A percentile compares a stretch with the other conserved stretches of the same genome.
phyloP scores from a whole-genome alignment of 306 rosid species.

The Trifolium subterraneum region DNA sequence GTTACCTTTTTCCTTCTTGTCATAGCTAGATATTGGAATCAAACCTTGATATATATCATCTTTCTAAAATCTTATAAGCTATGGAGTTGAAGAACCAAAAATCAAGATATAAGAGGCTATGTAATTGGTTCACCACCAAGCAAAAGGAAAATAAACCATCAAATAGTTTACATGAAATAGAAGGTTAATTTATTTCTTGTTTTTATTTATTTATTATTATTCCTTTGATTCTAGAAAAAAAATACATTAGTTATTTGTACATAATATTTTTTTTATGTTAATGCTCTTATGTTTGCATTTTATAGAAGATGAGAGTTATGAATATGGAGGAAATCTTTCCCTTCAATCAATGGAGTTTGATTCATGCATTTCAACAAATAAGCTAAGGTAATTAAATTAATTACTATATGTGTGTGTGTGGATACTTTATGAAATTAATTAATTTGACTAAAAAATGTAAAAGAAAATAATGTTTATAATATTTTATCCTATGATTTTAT shows the following conservation, averaged over 20 bases:
- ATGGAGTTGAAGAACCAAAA: conserved; percentile 59
- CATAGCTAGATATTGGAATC: neutral
- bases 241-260: neutral
- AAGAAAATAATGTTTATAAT: neutral
- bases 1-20: neutral
- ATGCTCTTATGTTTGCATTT: neutral
- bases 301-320: conserved; percentile 53
- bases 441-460: conserved; percentile 15
- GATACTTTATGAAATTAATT: neutral
- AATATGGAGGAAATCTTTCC: conserved; percentile 46
- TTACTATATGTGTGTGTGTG: neutral
- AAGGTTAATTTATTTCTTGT: conserved; percentile 52
- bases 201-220: neutral
- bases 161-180: conserved; percentile 47
- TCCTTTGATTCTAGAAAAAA: neutral
- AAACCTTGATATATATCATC: neutral
- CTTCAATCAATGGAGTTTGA: conserved; percentile 58
- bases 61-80: neutral
- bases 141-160: conserved; percentile 53
- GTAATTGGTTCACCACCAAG: conserved; percentile 61
- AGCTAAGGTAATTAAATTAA: conserved; percentile 62
- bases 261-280: neutral
- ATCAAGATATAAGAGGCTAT: conserved; percentile 51
- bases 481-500: neutral
- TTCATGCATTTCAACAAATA: conserved; percentile 67